A percentile compares a stretch with the other conserved stretches of the same genome.
Conservation (phyloP, 257 asterid genomes). For the Handroanthus guayacan region DNA sequence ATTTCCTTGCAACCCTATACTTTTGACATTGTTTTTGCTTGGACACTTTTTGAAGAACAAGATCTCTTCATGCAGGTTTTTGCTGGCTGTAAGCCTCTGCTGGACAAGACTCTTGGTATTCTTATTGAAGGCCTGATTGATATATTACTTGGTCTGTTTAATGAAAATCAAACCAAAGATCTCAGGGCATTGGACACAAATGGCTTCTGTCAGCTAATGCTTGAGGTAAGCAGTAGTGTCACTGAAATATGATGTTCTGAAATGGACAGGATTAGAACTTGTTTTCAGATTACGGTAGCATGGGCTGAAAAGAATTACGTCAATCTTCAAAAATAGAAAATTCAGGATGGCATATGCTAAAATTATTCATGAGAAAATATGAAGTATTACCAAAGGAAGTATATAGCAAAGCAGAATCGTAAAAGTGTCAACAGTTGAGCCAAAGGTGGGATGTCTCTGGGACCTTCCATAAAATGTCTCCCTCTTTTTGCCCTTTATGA, state of each 20-base stretch:
- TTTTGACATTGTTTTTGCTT: slow-evolving; percentile 18
- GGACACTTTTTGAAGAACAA: slow-evolving; percentile 22
- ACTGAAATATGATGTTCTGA: background rate
- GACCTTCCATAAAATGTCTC: background rate
- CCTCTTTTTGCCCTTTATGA: background rate
- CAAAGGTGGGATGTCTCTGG: no score
- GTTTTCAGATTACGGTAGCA: no score
- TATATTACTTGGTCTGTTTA: slow-evolving; percentile 80
- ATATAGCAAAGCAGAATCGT: no score
- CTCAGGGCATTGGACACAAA: slow-evolving; percentile 83
- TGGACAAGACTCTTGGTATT: slow-evolving; percentile 94
- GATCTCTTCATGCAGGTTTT: slow-evolving; percentile 67
- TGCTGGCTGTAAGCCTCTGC: slow-evolving; percentile 90
- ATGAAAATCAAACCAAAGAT: slow-evolving; percentile 69
- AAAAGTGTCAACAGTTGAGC: no score
- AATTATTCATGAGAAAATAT: no score
- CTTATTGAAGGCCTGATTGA: slow-evolving; percentile 97
- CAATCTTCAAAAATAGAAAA: no score
- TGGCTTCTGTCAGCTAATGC: slow-evolving; percentile 97
- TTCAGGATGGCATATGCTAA: no score
- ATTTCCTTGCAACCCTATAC: background rate
- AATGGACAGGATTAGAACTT: no score
- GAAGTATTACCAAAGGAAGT: no score
- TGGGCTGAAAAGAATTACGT: no score
- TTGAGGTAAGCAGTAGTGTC: slow-evolving; percentile 66